These are phyloP conservation scores for Zygotorulaspora mrakii DNA, from an alignment of 1,139 yeast species.

Conservation along the genomic window DNA sequence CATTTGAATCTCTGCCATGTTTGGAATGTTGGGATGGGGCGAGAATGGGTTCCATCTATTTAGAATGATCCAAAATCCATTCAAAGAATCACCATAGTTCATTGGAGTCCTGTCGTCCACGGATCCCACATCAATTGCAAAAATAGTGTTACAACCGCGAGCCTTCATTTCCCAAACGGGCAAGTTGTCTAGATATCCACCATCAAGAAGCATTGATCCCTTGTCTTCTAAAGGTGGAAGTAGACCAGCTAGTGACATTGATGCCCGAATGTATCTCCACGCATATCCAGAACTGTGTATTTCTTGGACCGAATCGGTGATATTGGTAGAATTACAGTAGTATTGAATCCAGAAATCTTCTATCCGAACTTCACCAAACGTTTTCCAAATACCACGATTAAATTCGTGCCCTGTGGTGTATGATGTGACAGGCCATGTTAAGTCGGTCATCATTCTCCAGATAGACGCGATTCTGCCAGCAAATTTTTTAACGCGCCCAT, in stretches of 20 bases:
- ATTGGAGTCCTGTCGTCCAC: conserved; percentile 88
- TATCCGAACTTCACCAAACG: conserved; percentile 85
- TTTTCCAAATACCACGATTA: conserved; percentile 94
- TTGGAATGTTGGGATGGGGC: conserved; percentile 81
- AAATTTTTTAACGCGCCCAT: conserved; percentile 85
- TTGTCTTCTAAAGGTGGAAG: conserved; percentile 85
- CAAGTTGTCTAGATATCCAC: conserved; percentile 91
- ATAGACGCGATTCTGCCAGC: conserved; percentile 75
- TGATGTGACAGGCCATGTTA: conserved; percentile 90
- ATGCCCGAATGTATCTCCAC: conserved; percentile 93
- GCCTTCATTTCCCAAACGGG: conserved; percentile 89
- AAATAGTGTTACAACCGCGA: conserved; percentile 79
- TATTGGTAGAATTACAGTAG: conserved; percentile 91
- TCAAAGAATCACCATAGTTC: conserved; percentile 87
- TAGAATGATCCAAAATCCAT: conserved; percentile 86
- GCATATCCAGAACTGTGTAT: conserved; percentile 88
- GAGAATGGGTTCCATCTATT: conserved; percentile 93
- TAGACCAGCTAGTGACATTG: conserved; percentile 94
- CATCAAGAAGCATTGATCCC: conserved; percentile 91
- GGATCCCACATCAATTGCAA: conserved; percentile 97
- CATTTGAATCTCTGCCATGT: conserved; percentile 91
- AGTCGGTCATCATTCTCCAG: conserved; percentile 80
- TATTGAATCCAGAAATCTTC: conserved; percentile 94
- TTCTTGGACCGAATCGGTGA: conserved; percentile 93
- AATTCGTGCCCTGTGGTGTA: conserved; percentile 97